Evolutionary conservation across 2,329 filamentous ascomycete species (phyloP).

Genomic region (Clonostachys rhizophaga): DNA sequence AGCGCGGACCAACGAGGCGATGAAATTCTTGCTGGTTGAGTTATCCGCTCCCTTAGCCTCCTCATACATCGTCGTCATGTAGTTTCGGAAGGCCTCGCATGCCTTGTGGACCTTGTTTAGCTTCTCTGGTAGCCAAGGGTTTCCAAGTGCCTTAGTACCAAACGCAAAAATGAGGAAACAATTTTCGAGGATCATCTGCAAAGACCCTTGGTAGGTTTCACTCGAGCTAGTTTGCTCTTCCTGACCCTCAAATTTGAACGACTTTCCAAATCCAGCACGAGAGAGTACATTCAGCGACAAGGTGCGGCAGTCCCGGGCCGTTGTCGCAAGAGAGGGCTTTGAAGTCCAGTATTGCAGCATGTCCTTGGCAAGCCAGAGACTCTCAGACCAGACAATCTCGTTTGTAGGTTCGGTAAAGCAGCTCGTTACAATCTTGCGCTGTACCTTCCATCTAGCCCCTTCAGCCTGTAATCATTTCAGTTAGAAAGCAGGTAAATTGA

Average conservation of each 20-base stretch:
- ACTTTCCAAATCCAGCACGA: constrained; percentile 2
- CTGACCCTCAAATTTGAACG: constrained; percentile 11
- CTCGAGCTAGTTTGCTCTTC: constrained; percentile 4
- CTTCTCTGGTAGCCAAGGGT: not conserved
- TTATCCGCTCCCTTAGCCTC: constrained; percentile 7
- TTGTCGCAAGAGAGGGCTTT: not conserved
- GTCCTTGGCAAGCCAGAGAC: not conserved
- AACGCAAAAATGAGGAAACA: constrained; percentile 13
- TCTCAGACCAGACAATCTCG: not conserved
- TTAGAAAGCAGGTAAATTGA: not conserved
- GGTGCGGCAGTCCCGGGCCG: constrained; percentile 17
- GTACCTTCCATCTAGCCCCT: not conserved
- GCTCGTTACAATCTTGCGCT: not conserved
- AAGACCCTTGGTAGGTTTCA: not conserved
- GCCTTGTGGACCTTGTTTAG: constrained; percentile 9
- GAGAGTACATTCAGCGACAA: constrained; percentile 2
- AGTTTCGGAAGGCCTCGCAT: constrained; percentile 12
- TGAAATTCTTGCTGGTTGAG: constrained; percentile 1
- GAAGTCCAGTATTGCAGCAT: not conserved
- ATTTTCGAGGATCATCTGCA: constrained; percentile 14
- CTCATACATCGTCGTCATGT: constrained; percentile 21
- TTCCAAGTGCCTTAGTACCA: not conserved
- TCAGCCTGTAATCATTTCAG: not conserved
- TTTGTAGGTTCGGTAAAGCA: not conserved
- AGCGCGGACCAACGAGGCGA: not conserved